phyloP scores from a whole-genome alignment of 768 basidiomycete genomes.

The Collybia nuda region DNA sequence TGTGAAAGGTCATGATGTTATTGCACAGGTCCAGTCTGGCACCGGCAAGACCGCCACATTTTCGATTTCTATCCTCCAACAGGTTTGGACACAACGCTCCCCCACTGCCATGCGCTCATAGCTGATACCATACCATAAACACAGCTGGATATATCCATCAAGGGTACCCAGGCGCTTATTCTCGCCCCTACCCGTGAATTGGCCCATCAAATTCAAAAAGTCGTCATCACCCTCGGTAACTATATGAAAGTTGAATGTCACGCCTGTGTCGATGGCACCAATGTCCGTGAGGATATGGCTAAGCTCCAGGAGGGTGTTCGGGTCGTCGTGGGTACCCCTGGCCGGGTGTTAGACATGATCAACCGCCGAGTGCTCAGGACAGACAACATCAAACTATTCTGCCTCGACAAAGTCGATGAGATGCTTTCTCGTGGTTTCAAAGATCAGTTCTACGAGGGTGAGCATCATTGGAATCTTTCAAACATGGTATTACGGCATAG shows the following conservation, averaged over 20 bases:
- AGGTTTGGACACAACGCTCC: conserved; percentile 25
- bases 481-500: background rate
- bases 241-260: conserved; percentile 95
- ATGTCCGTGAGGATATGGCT: conserved; percentile 95
- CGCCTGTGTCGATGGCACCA: conserved; percentile 95
- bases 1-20: conserved; percentile 96
- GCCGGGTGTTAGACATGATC: conserved; percentile 97
- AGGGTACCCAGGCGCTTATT: conserved; percentile 92
- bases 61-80: conserved; percentile 94
- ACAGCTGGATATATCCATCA: conserved; percentile 82
- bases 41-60: conserved; percentile 98
- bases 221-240: conserved; percentile 92
- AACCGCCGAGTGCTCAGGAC: conserved; percentile 86
- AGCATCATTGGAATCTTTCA: conserved; percentile 5
- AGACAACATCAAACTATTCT: conserved; percentile 88
- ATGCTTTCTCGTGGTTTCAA: conserved; percentile 97
- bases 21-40: conserved; percentile 96
- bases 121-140: conserved; percentile 3
- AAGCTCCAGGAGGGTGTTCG: conserved; percentile 94
- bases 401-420: conserved; percentile 98
- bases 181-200: conserved; percentile 98
- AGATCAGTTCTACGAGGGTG: conserved; percentile 92
- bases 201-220: conserved; percentile 96
- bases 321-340: conserved; percentile 93
- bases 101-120: background rate